Base-by-base conservation (phyloP, 2,329 filamentous ascomycete genomes). In the Pyrenophora tritici-repentis region DNA sequence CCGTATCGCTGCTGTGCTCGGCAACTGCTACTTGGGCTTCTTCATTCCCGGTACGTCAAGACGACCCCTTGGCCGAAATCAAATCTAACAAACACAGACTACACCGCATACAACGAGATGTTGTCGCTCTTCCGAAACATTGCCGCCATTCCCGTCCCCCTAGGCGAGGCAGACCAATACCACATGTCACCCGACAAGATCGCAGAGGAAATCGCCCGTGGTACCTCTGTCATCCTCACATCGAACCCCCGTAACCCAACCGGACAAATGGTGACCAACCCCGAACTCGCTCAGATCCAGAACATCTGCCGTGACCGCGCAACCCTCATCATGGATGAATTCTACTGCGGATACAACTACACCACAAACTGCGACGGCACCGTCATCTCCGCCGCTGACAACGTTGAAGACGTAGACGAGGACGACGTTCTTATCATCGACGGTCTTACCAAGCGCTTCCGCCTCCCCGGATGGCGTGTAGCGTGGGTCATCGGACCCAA, bases 81-180 rank as follows among this genome's bases (percentile, higher is more conserved):
- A 5, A 16, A 34, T 39, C 53, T 67, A 31, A 69, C 40, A 26
- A 68, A 26, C 62, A 55, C 5, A 75, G 72, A 97, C 74, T 97
- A 97, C 78, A 96, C 92, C 3, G 93, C 93, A 2, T 97, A 97
- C 80, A 96, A 95, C 70, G 92, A 97, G 79, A 97, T 97, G 92
- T 77, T 97, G 77, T 91, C 87, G 50, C 79, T 97, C 52, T 97
- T 97, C 83, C 91, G 90, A 77, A 96, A 96, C 75, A 73, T 72
- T 36, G 70, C 71, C 14, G 65, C 73, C n/a, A 74, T 75, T 32
- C 73, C 73, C 13, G 73, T 76, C 50, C 93, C 92, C 9, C 81
- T 97, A 10, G 86, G 87, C 29, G 87, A 91, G 66, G 85, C 89
- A 53, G 92, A 97, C 71, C 88, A 88, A 60, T 97, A 97, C 76